Evolutionary conservation across 2,329 filamentous ascomycete genomes (phyloP), one percentile per base, ranked within the genome.

Genomic region (Diplocarpon mali): DNA sequence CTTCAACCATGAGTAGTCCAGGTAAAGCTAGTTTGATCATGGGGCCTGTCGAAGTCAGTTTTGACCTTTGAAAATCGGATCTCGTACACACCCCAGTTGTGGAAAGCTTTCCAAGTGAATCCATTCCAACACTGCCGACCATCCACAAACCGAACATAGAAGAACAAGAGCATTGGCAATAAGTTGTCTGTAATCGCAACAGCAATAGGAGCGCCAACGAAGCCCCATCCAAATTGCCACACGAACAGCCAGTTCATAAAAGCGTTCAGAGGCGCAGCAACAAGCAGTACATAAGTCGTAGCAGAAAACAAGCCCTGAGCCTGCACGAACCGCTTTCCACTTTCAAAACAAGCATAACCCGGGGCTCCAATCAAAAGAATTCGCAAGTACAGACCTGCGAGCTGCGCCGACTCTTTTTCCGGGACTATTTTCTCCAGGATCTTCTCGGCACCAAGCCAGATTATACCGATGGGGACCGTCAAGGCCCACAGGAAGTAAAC

Each of bases 1-100:
- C 88, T 62, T 93, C 80, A 2, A 96, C 83, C 89, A 95, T 95
- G 53, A 95, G 69, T 62, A 96, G 79, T 1, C 90, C 90, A 0
- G 90, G 89, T 11, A 95, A 68, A 0, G 90, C 87, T 31, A 96
- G 80, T 38, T 79, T 78, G 56, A 96, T 76, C 90, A 94, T 93
- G 8, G 82, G 81, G 1, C 71, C 58, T 60, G 70, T 11, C 8
- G 6, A 28, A 24, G 11, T 56, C 46, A 57, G 48, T 12, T 44
- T 14, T 40, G 30, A 7, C n/a, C 9, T 12, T n/a, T 14, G 39
- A 5, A 12, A 30, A 40, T 7, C 32, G 8, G 9, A 27, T 3
- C n/a, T 10, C 7, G 20, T 38, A 51, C 54, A 35, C 48, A 58
- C 58, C 70, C 85, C 85, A 92, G 60, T 90, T 90, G 29, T 68